Base-by-base conservation (phyloP, 2,329 filamentous ascomycete genomes). In the Lachnellula occidentalis region DNA sequence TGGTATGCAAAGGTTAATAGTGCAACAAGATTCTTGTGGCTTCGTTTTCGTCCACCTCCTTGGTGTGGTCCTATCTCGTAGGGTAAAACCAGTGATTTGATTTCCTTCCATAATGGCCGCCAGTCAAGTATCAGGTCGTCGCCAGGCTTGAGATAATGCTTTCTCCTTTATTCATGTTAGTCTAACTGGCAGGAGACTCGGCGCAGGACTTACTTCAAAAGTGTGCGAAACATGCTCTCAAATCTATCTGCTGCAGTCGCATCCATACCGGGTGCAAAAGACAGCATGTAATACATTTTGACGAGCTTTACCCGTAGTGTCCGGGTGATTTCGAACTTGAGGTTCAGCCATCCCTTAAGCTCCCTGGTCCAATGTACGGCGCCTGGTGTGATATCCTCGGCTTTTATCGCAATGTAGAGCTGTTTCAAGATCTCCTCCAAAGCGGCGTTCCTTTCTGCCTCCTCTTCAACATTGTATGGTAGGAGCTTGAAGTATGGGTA, bases 361-460 rank as follows among this genome's bases (percentile, higher is more conserved):
- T 99, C 94, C 63, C 92, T 85, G 15, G 94, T 96, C 94, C 94
- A 99, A 73, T 99, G 92, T 58, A 96, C 79, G 27, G 92, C 94
- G 34, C 94, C 94, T 0, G 92, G 90, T 22, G 88, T 86, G 72
- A 97, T 97, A 72, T 99, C 94, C 61, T 96, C 91, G 3, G 94
- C 87, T 69, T 91, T 87, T 60, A 99, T 79, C 54, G 92, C 83
- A 64, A 96, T 89, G 71, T 96, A 97, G 31, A 99, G 85, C 67
- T 96, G 89, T 70, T 92, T 94, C 63, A 97, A 79, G 64, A 96
- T 97, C 69, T 91, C 90, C 45, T 87, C 80, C 46, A 99, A 77
- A 58, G 92, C 90, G 49, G 79, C 80, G 69, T 95, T 86, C 60
- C 92, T 83, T 72, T 91, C 82, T 34, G 78, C 70, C 59, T 92